Base-by-base conservation (phyloP, 2,329 filamentous ascomycete species). In the Clonostachys sp. region DNA sequence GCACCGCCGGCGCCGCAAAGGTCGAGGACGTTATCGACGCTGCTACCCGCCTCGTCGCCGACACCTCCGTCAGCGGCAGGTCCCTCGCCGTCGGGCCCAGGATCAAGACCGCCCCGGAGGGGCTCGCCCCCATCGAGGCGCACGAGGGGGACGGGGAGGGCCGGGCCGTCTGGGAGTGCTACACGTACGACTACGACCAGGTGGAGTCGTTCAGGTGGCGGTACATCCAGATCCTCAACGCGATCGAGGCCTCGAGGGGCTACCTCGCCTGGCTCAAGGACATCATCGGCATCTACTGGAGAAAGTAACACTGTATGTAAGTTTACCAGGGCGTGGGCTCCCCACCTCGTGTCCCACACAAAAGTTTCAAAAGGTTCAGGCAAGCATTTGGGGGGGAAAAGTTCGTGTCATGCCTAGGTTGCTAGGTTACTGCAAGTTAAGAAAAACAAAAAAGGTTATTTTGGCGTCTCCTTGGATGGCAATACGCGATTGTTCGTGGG, bases 21-120 rank as follows among this genome's bases (percentile, higher is more conserved):
- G 61, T 75, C 36, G 73, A 73, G 34, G 81, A 86, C 56, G 84
- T 87, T 2, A 72, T 87, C 3, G 80, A 86, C 51, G 83, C 82
- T 5, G 80, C 71, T 0, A 85, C 80, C 14, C 70, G 83, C 41
- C 68, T 87, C 34, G 72, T 83, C 42, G 79, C 81, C 1, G 81
- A 86, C 56, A 71, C 74, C 36, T 60, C 63, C 33, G 74, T 86
- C 42, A 64, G 73, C 9, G 83, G 84, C 3, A 67, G 83, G 47
- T 73, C 74, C 5, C 64, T 88, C 45, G 68, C 74, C 33, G 67
- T 87, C 41, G 80, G 79, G 1, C 81, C 83, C 7, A 78, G 73
- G 46, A 61, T 82, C 41, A 60, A 55, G 47, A 42, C 51, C 10
- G 48, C 50, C 5, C 48, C 54, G 65, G 71, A 55, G 61, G 78